Base-by-base conservation (phyloP, 768 basidiomycete genomes). In the Auricularia auricula-judae region DNA sequence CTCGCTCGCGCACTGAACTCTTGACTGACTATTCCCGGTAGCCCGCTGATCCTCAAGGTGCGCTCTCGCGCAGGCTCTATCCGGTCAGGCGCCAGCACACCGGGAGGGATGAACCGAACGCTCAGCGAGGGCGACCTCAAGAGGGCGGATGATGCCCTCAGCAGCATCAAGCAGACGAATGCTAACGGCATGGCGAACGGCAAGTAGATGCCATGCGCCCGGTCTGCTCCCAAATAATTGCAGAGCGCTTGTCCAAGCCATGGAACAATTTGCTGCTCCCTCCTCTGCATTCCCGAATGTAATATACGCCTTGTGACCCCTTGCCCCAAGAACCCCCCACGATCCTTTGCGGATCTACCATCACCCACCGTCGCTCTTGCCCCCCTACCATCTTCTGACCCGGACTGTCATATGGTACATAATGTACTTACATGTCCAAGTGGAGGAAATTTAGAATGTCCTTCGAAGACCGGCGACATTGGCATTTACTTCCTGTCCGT, bases 31-130 rank as follows among this genome's bases (percentile, higher is more conserved):
- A 51, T 61, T 44, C 65, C 39, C 66, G 61, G 3, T 69, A 92
- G 90, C 86, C 91, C 90, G 0, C 78, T 94, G 65, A 89, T 91
- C 29, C 89, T 91, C 86, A 94, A 94, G 75, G 87, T 93, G 23
- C 87, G 91, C 61, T 92, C 89, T 39, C 85, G 91, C 63, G 82
- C 86, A 2, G 85, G 86, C 60, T 93, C 91, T 21, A 85, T 93
- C 76, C 76, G 81, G 65, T 85, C 84, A 21, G 84, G 86, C 43
- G 80, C 84, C 2, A 94, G 90, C 72, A 97, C 96, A 7, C 92
- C 93, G 0, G 95, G 92, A 1, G 90, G 89, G n/a, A 87, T 86
- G 4, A 78, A 80, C 70, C 84, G 84, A 70, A 93, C 86, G 67
- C 75, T 97, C 63, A 93, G 87, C 72, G 96, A 98, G 76, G 80